Conservation (phyloP, 352 stramenopile species). For the Chrysophaeum taylorii region DNA sequence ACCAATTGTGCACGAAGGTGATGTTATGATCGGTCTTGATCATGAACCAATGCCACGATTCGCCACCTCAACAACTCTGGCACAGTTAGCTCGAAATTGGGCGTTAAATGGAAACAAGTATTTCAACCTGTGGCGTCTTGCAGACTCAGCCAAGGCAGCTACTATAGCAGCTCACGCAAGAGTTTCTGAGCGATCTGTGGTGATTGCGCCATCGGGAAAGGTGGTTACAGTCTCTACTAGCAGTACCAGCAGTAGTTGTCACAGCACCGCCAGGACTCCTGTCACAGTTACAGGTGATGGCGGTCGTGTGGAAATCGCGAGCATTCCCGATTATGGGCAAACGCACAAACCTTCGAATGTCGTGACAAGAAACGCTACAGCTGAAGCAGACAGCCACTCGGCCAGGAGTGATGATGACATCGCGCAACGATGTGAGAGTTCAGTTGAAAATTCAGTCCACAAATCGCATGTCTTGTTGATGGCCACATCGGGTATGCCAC, state of each 20-base stretch:
- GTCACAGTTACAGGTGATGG: constrained; percentile 2
- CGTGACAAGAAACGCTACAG: neutral
- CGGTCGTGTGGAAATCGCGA: neutral
- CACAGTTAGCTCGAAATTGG: neutral
- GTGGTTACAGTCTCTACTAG: neutral
- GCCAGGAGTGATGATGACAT: neutral
- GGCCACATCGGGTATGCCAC: too few species aligned
- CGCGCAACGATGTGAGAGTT: neutral
- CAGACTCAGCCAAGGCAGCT: too few species aligned
- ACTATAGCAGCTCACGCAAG: neutral
- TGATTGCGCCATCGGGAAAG: neutral
- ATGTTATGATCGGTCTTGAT: constrained; percentile 4
- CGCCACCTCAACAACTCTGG: neutral
- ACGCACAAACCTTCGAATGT: too few species aligned
- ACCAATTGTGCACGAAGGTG: too few species aligned
- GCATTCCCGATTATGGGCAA: too few species aligned
- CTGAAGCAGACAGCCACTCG: neutral
- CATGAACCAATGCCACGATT: neutral
- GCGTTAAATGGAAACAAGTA: neutral
- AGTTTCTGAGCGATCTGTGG: neutral
- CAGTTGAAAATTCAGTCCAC: too few species aligned
- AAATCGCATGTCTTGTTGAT: neutral
- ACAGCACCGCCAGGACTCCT: neutral
- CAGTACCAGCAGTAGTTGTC: neutral
- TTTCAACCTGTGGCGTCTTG: neutral